Base-by-base conservation (phyloP, 805 yeast species). In the Pichia sporocuriosa region DNA sequence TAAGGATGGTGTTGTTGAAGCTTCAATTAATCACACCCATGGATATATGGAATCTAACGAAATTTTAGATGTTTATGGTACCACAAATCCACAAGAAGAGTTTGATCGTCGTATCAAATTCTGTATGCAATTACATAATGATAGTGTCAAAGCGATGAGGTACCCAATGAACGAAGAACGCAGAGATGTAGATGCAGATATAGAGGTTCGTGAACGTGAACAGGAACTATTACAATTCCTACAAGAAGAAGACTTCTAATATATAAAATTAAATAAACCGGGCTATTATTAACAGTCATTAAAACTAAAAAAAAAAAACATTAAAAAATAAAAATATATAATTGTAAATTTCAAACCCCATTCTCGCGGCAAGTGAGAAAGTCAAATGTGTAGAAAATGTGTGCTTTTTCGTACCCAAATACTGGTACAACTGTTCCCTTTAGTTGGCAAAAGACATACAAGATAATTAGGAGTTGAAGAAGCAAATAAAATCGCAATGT, bases 1-100 rank as follows among this genome's bases (percentile, higher is more conserved):
- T 45, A 80, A 96, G 56, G 99, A 93, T 61, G 96, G 96, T 46
- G 97, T 93, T 39, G 86, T 93, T 59, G 97, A 93, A 57, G 97
- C 98, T 4, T 76, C 79, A 42, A 84, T 93, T 52, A 85, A 93
- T 60, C 96, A 89, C 65, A 86, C 85, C 58, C 72, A 77, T 48
- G 97, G 97, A 2, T 89, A 69, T 61, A 89, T 93, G 84, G 89
- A 88, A 66, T 82, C 94, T 29, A 81, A 79, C 52, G 98, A 93
- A 62, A 67, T 86, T 44, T 66, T 78, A 55, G 96, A 93, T 61
- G 75, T 89, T 37, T 93, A 93, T 63, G 81, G 93, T 8, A 87
- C 97, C 0, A 75, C 70, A 35, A 81, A 79, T 55, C 98, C 99
- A 26, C 96, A 87, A 64, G 68, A 66, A 13, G 84, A 87, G 45